These are phyloP conservation scores for Aspergillus ochraceus DNA, from an alignment of 2,329 filamentous ascomycete species.

Conservation along the genomic window DNA sequence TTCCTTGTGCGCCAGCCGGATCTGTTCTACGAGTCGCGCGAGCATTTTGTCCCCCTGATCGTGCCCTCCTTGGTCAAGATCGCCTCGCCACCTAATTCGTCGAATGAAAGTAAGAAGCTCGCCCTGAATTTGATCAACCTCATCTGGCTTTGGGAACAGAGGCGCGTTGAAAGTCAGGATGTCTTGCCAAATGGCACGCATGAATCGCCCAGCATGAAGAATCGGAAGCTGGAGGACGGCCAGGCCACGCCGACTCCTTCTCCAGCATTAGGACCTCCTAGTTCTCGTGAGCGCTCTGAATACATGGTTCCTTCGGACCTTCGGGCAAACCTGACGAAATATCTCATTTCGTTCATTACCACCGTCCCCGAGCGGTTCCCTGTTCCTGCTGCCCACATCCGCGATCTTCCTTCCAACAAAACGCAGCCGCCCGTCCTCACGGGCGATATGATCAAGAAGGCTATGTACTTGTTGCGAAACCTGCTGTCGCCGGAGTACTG, in stretches of 20 bases:
- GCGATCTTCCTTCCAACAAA: conserved; percentile 53
- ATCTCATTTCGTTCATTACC: conserved; percentile 92
- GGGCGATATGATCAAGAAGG: conserved; percentile 81
- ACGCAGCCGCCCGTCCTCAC: conserved; percentile 55
- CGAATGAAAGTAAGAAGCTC: conserved; percentile 87
- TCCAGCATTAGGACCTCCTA: conserved; percentile 47
- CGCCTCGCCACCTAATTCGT: conserved; percentile 74
- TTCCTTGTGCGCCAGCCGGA: conserved; percentile 91
- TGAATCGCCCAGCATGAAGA: conserved; percentile 71
- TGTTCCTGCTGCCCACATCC: conserved; percentile 68
- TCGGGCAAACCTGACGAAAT: conserved; percentile 84
- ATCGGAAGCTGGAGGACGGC: conserved; percentile 73
- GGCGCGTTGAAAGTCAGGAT: conserved; percentile 60
- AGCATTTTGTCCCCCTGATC: conserved; percentile 86
- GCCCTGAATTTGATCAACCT: conserved; percentile 87
- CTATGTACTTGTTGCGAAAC: conserved; percentile 77
- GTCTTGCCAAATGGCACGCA: conserved; percentile 45
- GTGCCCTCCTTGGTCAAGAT: conserved; percentile 88
- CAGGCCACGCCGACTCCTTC: conserved; percentile 57
- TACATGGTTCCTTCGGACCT: conserved; percentile 68
- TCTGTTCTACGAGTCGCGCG: conserved; percentile 90
- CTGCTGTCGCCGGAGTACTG: conserved; percentile 85
- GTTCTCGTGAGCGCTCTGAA: conserved; percentile 56
- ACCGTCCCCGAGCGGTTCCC: conserved; percentile 83
- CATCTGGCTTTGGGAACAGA: conserved; percentile 90